phyloP scores from a whole-genome alignment of 169 alveolate genomes.

The Eimeria falciformis region DNA sequence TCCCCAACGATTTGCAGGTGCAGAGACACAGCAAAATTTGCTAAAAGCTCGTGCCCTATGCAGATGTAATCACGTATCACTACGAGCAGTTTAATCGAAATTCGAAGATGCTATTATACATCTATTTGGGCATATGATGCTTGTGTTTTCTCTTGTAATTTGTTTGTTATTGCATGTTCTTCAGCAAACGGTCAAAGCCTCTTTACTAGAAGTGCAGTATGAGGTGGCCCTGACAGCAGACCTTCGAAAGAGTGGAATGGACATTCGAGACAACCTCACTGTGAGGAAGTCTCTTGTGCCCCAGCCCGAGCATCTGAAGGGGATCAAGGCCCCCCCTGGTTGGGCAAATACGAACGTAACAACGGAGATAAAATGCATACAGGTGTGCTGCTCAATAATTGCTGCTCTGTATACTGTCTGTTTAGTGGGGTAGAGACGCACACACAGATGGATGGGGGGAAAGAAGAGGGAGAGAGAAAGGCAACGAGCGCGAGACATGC shows the following conservation, averaged over 20 bases:
- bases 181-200: neutral
- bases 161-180: neutral
- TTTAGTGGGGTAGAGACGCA: too few relatives aligned
- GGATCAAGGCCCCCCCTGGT: neutral
- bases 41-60: neutral
- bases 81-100: neutral
- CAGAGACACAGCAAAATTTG: neutral
- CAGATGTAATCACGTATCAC: neutral
- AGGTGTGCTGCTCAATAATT: neutral
- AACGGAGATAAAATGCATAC: neutral
- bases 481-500: too few relatives aligned
- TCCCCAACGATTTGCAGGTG: neutral
- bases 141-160: too few relatives aligned
- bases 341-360: neutral
- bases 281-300: neutral
- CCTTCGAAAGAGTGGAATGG: neutral
- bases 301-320: neutral
- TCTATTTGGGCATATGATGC: too few relatives aligned
- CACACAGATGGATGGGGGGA: too few relatives aligned
- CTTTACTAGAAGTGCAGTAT: neutral
- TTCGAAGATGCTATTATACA: too few relatives aligned
- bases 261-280: neutral
- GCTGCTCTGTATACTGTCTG: too few relatives aligned
- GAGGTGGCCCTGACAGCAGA: constrained; percentile 1
- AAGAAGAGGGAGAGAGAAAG: too few relatives aligned